Evolutionary conservation across 2,329 filamentous ascomycete species (phyloP), one percentile per base, ranked within the genome.

Genomic region (Penicillium sp.): DNA sequence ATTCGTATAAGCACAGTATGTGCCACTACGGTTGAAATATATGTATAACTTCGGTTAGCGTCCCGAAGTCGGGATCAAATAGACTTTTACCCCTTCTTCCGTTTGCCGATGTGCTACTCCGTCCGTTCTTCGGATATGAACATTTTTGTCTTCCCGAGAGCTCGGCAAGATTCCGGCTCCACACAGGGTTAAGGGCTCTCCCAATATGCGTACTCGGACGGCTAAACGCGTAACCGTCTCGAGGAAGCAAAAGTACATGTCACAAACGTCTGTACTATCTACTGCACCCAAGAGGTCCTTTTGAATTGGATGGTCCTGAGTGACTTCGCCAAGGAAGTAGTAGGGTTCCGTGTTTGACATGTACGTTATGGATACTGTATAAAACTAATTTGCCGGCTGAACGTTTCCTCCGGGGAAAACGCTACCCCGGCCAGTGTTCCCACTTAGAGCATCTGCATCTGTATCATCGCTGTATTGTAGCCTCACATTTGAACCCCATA

Each of bases 361-460:
- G 58, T 56, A 7, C 5, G 28, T 31, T 31, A 30, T 50, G 19
- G 8, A 45, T 7, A 33, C 37, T 16, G 8, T 17, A 12, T 3
- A 33, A 50, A 26, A 43, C 48, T 50, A 41, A 58, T 58, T 65
- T 53, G 50, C 56, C 64, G 65, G 65, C 62, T 69, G 65, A 69
- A 65, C 49, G 63, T 65, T 68, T 65, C 55, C 31, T 61, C 57
- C 61, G 66, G 68, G 68, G 65, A 70, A 66, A 70, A 70, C 63
- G 56, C 67, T 69, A 60, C 67, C 68, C 68, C 68, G 67, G 66
- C 41, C 57, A 50, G 59, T 37, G 36, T 51, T 53, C 40, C 52
- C 61, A 62, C 58, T 58, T 57, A 43, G 48, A 49, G 49, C 42
- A 60, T 56, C 48, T 50, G 52, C 30, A 50, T 17, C 44, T 44